Evolutionary conservation across 305 asterid genomes (phyloP).

Genomic region (Andrographis paniculata): DNA sequence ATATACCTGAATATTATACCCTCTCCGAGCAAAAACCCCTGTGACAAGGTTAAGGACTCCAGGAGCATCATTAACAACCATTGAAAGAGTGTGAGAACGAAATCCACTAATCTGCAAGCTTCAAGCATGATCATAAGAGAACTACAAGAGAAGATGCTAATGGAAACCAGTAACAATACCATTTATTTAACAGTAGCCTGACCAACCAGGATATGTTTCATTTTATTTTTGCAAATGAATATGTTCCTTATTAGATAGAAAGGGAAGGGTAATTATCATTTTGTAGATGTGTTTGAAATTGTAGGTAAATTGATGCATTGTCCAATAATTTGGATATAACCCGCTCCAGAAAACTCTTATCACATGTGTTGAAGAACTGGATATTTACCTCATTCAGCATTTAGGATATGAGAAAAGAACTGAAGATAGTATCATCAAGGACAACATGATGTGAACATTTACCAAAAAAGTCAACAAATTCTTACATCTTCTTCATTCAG

Average conservation of each 20-base stretch:
- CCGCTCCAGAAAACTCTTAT: background rate
- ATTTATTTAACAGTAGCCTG: slow-evolving; percentile 12
- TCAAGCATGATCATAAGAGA: slow-evolving; percentile 22
- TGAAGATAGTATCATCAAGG: slow-evolving; percentile 1
- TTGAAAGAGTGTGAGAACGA: slow-evolving; percentile 88
- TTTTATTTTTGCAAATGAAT: too few species aligned
- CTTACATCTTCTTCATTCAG: slow-evolving; percentile 90
- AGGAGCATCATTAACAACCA: slow-evolving; percentile 91
- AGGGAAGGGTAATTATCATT: background rate
- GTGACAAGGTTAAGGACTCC: slow-evolving; percentile 95
- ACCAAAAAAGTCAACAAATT: slow-evolving; percentile 2
- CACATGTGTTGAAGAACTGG: background rate
- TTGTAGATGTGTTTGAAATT: background rate
- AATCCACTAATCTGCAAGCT: slow-evolving; percentile 75
- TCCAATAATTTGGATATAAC: background rate
- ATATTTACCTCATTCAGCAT: background rate
- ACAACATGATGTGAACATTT: slow-evolving; percentile 11
- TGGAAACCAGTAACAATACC: slow-evolving; percentile 6
- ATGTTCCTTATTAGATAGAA: slow-evolving; percentile 12
- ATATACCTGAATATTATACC: slow-evolving; percentile 88
- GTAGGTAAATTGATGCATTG: background rate
- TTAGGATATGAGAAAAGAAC: background rate
- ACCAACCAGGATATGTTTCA: background rate
- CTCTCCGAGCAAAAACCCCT: slow-evolving; percentile 93
- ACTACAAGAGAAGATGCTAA: slow-evolving; percentile 8